A percentile compares a stretch with the other conserved stretches of the same genome.
These are phyloP conservation scores for Hsuehochloa calcarea DNA, from an alignment of 176 grass and related monocot genomes.

Conservation along the genomic window DNA sequence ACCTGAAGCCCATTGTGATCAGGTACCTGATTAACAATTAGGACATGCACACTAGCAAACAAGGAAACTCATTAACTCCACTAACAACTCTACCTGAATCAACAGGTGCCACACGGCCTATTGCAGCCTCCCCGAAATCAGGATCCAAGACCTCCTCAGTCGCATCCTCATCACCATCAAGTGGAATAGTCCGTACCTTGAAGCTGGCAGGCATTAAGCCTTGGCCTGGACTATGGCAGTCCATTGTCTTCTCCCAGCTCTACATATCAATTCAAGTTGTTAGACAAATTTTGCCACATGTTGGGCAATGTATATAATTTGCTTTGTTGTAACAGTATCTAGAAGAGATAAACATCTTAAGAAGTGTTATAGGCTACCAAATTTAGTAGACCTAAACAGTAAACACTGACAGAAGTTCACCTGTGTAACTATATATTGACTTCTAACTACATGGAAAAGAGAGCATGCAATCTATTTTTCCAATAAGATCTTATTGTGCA, in stretches of 20 bases:
- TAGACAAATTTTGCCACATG: slow-evolving; percentile 1
- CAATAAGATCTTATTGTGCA: background rate
- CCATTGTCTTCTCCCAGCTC: slow-evolving; percentile 99
- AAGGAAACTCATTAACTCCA: background rate
- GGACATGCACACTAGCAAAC: background rate
- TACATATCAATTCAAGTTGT: slow-evolving; percentile 36
- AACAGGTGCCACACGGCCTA: slow-evolving; percentile 91
- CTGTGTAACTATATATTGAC: background rate
- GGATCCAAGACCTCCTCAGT: slow-evolving; percentile 89
- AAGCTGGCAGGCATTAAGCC: slow-evolving; percentile 94
- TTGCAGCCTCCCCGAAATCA: slow-evolving; percentile 93
- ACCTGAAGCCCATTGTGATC: slow-evolving; percentile 52
- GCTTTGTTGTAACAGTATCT: background rate
- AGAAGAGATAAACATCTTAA: background rate
- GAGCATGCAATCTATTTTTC: background rate
- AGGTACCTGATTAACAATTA: background rate
- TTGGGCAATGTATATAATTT: background rate
- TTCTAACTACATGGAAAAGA: background rate
- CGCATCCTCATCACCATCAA: slow-evolving; percentile 73
- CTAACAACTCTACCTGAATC: slow-evolving; percentile 62
- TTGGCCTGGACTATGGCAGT: slow-evolving; percentile 91
- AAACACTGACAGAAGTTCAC: background rate
- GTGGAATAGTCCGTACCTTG: slow-evolving; percentile 76
- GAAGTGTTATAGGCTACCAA: background rate
- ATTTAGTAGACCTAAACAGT: background rate